Conservation (phyloP, 257 asterid species). For the Anisodus tanguticus region DNA sequence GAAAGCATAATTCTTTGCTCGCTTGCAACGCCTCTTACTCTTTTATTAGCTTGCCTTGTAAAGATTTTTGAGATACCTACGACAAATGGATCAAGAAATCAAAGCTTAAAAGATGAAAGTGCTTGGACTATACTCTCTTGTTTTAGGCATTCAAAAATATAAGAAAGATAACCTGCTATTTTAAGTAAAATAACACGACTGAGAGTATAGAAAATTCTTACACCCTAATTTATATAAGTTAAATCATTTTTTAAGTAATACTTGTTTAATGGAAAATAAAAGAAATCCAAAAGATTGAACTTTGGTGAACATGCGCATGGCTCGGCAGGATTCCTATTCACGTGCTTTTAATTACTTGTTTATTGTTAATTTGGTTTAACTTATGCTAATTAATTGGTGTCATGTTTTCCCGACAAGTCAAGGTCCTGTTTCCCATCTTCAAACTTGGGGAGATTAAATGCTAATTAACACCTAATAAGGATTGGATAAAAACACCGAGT, state of each 20-base stretch:
- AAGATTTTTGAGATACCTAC: too few relatives aligned
- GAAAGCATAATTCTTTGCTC: too few relatives aligned
- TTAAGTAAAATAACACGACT: too few relatives aligned
- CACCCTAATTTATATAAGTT: not conserved
- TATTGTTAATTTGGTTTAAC: not conserved
- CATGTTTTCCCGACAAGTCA: conserved; percentile 21
- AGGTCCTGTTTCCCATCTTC: conserved; percentile 10
- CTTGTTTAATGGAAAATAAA: not conserved
- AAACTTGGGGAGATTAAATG: not conserved
- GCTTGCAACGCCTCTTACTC: too few relatives aligned
- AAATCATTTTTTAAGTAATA: not conserved
- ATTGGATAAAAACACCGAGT: not conserved
- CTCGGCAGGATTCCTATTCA: conserved; percentile 24
- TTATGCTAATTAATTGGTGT: conserved; percentile 19
- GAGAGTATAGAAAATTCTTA: too few relatives aligned
- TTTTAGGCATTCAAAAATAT: too few relatives aligned
- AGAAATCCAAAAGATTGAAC: not conserved
- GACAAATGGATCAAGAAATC: too few relatives aligned
- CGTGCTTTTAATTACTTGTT: conserved; percentile 9
- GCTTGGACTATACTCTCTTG: too few relatives aligned
- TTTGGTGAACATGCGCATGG: conserved; percentile 20
- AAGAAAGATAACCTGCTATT: too few relatives aligned
- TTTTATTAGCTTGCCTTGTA: too few relatives aligned
- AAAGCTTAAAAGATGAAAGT: too few relatives aligned
- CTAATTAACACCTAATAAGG: not conserved